Conservation (phyloP, 169 alveolate species). For the Plasmodium cynomolgi region DNA sequence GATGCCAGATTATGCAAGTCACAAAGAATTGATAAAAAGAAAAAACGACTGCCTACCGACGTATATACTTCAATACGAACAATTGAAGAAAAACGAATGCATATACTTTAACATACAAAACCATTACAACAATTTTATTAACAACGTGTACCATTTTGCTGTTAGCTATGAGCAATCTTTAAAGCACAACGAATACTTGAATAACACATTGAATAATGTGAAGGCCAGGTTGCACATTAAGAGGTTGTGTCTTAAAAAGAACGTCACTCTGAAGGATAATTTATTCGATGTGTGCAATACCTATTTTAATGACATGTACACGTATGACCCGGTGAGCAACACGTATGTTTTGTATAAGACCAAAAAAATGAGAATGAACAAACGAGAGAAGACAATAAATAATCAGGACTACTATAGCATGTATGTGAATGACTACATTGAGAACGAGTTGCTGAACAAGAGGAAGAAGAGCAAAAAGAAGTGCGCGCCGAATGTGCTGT, state of each 20-base stretch:
- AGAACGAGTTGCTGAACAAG: conserved; percentile 31
- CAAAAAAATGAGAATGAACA: neutral
- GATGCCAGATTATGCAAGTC: conserved; percentile 59
- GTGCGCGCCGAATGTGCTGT: neutral
- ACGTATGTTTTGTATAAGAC: conserved; percentile 22
- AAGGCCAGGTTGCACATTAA: conserved; percentile 39
- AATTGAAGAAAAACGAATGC: conserved; percentile 60
- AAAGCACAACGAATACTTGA: conserved; percentile 45
- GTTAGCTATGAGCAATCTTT: conserved; percentile 56
- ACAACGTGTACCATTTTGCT: conserved; percentile 62
- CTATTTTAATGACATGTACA: conserved; percentile 42
- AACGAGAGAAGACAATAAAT: conserved; percentile 5
- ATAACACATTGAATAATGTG: conserved; percentile 26
- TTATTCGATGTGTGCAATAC: conserved; percentile 46
- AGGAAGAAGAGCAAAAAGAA: conserved; percentile 10
- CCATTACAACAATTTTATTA: conserved; percentile 56
- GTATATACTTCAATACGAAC: conserved; percentile 58
- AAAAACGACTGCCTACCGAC: conserved; percentile 49
- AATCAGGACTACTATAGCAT: conserved; percentile 51
- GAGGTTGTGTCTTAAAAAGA: conserved; percentile 30
- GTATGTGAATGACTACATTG: conserved; percentile 55
- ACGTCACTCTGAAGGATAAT: conserved; percentile 19
- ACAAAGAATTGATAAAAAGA: conserved; percentile 40
- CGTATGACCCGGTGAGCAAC: conserved; percentile 23
- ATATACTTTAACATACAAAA: conserved; percentile 49